Conservation (phyloP, 148 eudicot genomes). For the Vaccinium corymbosum region DNA sequence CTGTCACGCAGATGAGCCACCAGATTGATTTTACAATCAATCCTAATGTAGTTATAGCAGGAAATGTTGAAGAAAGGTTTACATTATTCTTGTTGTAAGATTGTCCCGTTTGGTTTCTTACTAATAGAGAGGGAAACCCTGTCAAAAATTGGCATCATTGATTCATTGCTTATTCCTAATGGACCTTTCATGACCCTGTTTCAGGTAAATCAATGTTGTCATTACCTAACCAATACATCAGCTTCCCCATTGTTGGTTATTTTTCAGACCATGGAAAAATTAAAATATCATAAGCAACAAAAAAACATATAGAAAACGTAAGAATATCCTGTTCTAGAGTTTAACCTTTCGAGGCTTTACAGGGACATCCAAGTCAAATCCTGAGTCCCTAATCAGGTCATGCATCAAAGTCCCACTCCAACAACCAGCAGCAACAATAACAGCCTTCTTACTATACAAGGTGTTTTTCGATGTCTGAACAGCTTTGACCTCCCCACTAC, state of each 20-base stretch:
- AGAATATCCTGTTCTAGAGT: neutral
- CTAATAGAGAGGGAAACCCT: neutral
- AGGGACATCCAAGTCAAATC: constrained; percentile 53
- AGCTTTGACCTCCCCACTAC: constrained; percentile 57
- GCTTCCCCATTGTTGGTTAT: neutral
- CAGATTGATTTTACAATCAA: neutral
- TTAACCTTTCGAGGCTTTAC: constrained; percentile 90
- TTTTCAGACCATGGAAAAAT: neutral
- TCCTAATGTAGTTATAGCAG: neutral
- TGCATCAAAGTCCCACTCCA: constrained; percentile 90
- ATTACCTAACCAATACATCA: neutral
- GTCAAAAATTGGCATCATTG: neutral
- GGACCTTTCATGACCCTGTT: neutral
- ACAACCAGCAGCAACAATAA: constrained; percentile 79
- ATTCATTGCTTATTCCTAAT: neutral
- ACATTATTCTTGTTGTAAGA: neutral
- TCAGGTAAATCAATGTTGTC: neutral
- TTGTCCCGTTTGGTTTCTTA: neutral
- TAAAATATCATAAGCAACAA: neutral
- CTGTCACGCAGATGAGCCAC: constrained; percentile 37
- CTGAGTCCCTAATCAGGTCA: constrained; percentile 45
- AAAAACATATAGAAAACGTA: neutral
- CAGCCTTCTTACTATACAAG: constrained; percentile 60
- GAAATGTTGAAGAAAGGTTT: neutral
- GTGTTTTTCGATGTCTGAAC: constrained; percentile 63